Percentiles rank a stretch among this genome's conserved stretches.
Conservation (phyloP, 331 rosid genomes). For the Acacia pycnantha region DNA sequence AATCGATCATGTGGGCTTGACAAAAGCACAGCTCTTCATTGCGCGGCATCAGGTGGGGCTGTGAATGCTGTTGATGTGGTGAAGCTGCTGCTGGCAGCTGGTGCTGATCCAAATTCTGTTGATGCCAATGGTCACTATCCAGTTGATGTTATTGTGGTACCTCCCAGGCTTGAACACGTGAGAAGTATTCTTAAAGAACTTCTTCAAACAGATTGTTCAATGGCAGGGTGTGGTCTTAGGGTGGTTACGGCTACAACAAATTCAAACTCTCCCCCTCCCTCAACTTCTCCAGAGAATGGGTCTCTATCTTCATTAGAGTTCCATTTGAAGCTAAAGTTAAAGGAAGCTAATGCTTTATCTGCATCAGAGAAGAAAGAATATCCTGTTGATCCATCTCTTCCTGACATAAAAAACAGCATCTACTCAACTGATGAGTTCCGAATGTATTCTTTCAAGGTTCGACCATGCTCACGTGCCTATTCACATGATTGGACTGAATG, state of each 20-base stretch:
- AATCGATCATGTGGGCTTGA: constrained; percentile 66
- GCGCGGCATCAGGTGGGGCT: constrained; percentile 93
- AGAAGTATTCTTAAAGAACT: constrained; percentile 60
- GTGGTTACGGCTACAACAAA: constrained; percentile 34
- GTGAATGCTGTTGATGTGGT: constrained; percentile 68
- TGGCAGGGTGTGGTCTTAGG: constrained; percentile 48
- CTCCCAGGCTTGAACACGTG: constrained; percentile 55
- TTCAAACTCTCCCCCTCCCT: constrained; percentile 60
- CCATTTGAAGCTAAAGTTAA: constrained; percentile 52
- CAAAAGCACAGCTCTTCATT: constrained; percentile 88
- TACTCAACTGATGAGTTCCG: constrained; percentile 90
- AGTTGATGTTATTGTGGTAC: constrained; percentile 58
- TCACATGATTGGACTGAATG: constrained; percentile 99
- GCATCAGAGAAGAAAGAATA: constrained; percentile 87
- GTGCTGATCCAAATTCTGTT: constrained; percentile 70
- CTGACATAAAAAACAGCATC: constrained; percentile 92
- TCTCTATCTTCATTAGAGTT: constrained; percentile 64
- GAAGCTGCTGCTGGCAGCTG: constrained; percentile 71
- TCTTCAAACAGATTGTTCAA: constrained; percentile 52
- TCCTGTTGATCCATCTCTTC: constrained; percentile 95
- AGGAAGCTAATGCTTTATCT: constrained; percentile 45
- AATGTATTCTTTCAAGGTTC: constrained; percentile 93
- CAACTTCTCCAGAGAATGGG: constrained; percentile 64
- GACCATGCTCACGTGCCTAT: constrained; percentile 93
- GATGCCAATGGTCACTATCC: constrained; percentile 80